phyloP scores from a whole-genome alignment of 305 asterid species.

The Withania somnifera region DNA sequence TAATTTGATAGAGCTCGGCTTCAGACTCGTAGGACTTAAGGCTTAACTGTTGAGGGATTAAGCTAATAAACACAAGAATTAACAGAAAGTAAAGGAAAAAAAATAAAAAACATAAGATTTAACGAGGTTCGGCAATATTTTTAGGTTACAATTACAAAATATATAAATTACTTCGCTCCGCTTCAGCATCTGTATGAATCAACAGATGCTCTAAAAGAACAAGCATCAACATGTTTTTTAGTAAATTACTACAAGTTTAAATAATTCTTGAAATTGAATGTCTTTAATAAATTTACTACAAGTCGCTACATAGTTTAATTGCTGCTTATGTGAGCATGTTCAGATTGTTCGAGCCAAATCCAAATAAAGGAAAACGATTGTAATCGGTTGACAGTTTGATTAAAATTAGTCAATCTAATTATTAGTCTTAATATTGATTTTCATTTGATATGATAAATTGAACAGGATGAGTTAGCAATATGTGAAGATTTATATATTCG shows the following conservation, averaged over 20 bases:
- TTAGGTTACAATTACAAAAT: too few relatives aligned
- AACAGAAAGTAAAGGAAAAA: too few relatives aligned
- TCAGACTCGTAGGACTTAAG: not conserved
- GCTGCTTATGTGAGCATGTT: not conserved
- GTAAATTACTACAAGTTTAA: not conserved
- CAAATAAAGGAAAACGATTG: not conserved
- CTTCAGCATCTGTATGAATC: too few relatives aligned
- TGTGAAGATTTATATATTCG: not conserved
- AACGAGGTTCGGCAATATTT: too few relatives aligned
- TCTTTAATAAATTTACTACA: not conserved
- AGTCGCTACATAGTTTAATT: not conserved
- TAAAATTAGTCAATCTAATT: not conserved
- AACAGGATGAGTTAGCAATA: not conserved
- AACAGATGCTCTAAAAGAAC: not conserved
- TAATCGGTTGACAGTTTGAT: not conserved
- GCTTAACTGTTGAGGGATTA: too few relatives aligned
- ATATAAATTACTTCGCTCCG: too few relatives aligned
- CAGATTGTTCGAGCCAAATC: not conserved
- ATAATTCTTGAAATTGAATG: not conserved
- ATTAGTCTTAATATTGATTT: not conserved
- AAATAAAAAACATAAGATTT: too few relatives aligned
- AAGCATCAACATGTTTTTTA: not conserved
- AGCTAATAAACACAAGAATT: too few relatives aligned
- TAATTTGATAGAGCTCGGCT: not conserved
- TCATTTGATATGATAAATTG: not conserved